These are phyloP conservation scores for Telopea speciosissima DNA, from an alignment of 177 flowering plant species.

Conservation along the genomic window DNA sequence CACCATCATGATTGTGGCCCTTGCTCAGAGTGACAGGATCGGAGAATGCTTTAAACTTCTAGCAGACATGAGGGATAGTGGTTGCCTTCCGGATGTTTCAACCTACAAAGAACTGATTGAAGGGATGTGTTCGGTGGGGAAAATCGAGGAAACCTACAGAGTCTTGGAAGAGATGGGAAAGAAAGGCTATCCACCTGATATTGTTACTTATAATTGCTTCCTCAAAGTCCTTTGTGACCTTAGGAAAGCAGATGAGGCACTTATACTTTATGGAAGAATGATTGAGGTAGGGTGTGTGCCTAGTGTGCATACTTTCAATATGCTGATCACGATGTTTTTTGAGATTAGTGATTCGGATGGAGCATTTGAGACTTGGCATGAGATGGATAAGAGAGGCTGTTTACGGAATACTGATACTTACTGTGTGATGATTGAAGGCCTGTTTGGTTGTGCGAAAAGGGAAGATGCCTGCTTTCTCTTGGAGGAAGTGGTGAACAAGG, in stretches of 20 bases:
- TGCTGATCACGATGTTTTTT: slow-evolving; percentile 76
- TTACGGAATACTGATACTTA: slow-evolving; percentile 54
- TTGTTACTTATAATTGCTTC: slow-evolving; percentile 90
- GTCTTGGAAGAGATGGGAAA: slow-evolving; percentile 86
- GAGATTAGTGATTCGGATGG: slow-evolving; percentile 60
- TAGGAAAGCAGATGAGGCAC: slow-evolving; percentile 58
- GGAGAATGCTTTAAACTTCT: slow-evolving; percentile 63
- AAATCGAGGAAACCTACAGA: slow-evolving; percentile 66
- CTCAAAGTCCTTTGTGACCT: slow-evolving; percentile 85
- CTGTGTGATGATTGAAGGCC: slow-evolving; percentile 88
- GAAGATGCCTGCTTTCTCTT: slow-evolving; percentile 65
- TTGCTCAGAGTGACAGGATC: slow-evolving; percentile 50
- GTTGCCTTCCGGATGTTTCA: slow-evolving; percentile 91
- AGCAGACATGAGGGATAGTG: slow-evolving; percentile 65
- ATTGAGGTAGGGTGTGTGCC: slow-evolving; percentile 63
- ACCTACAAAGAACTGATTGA: slow-evolving; percentile 83
- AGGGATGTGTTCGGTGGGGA: slow-evolving; percentile 81
- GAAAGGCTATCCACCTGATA: slow-evolving; percentile 85
- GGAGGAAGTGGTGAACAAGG: slow-evolving; percentile 58
- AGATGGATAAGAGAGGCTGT: slow-evolving; percentile 72
- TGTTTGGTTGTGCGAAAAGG: slow-evolving; percentile 46
- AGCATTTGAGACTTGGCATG: slow-evolving; percentile 79
- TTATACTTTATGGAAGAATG: slow-evolving; percentile 57
- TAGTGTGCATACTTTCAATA: slow-evolving; percentile 88
- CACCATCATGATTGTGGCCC: slow-evolving; percentile 71